A percentile compares a stretch with the other conserved stretches of the same genome.
Conservation (phyloP, 1,139 yeast species). For the Torulaspora pretoriensis region DNA sequence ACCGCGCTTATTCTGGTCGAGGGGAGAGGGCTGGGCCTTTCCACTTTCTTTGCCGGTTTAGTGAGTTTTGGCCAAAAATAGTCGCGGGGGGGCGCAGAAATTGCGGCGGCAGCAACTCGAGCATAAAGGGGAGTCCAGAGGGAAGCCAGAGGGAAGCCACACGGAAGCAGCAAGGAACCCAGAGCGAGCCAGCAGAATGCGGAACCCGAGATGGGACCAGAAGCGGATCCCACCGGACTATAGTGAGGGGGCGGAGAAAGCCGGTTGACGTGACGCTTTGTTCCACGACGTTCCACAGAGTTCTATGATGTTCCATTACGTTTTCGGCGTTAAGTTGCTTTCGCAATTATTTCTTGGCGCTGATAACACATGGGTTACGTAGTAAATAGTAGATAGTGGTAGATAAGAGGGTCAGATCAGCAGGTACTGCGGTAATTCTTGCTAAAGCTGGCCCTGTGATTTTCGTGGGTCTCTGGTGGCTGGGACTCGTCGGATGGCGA, state of each 20-base stretch:
- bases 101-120: constrained; percentile 2
- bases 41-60: background rate
- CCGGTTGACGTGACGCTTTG: background rate
- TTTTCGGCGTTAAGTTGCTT: too few species aligned
- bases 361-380: too few species aligned
- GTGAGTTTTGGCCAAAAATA: background rate
- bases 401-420: constrained; percentile 6
- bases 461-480: constrained; percentile 4
- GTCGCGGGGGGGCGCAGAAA: background rate
- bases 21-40: background rate
- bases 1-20: background rate
- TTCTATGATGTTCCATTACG: too few species aligned
- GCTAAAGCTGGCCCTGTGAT: constrained; percentile 13
- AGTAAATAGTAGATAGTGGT: too few species aligned
- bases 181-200: too few species aligned
- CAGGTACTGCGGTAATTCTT: constrained; percentile 33
- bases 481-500: constrained; percentile 22
- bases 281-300: too few species aligned
- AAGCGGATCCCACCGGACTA: too few species aligned
- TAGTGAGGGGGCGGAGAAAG: too few species aligned
- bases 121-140: background rate
- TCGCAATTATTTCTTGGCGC: too few species aligned
- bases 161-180: too few species aligned
- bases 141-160: too few species aligned
- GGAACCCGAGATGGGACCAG: too few species aligned